Percentiles rank a stretch among this genome's conserved stretches.
phyloP scores from a whole-genome alignment of 306 rosid species.

The Prunus armeniaca region DNA sequence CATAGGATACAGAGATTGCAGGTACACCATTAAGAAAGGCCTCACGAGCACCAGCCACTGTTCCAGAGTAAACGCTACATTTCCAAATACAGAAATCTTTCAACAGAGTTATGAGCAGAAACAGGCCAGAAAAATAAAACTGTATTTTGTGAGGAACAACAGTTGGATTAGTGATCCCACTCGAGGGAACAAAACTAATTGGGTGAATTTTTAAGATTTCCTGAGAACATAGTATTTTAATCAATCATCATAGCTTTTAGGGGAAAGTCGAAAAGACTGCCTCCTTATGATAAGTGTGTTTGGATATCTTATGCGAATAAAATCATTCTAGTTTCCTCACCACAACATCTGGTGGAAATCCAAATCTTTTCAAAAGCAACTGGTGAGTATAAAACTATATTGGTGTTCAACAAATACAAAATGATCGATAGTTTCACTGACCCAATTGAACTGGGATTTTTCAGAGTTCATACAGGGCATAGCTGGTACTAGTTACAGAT shows the following conservation, averaged over 20 bases:
- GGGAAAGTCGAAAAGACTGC: background rate
- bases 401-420: background rate
- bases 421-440: background rate
- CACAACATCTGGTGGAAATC: background rate
- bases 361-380: background rate
- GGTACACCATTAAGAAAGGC: slow-evolving; percentile 76
- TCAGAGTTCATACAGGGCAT: background rate
- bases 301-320: background rate
- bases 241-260: background rate
- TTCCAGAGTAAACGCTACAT: slow-evolving; percentile 80
- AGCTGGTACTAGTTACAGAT: background rate
- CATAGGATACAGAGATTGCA: slow-evolving; percentile 74
- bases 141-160: background rate
- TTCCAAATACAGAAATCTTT: slow-evolving; percentile 18
- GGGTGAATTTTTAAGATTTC: background rate
- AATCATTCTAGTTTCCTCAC: background rate
- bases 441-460: background rate
- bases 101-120: background rate
- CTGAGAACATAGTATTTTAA: background rate
- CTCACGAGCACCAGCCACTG: slow-evolving; percentile 98
- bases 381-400: background rate
- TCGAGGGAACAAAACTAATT: background rate
- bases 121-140: background rate
- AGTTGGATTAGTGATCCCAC: background rate
- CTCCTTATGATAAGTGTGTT: background rate